Evolutionary conservation across 1,284 basidiomycete genomes (phyloP).

Genomic region (Mycena sp.): DNA sequence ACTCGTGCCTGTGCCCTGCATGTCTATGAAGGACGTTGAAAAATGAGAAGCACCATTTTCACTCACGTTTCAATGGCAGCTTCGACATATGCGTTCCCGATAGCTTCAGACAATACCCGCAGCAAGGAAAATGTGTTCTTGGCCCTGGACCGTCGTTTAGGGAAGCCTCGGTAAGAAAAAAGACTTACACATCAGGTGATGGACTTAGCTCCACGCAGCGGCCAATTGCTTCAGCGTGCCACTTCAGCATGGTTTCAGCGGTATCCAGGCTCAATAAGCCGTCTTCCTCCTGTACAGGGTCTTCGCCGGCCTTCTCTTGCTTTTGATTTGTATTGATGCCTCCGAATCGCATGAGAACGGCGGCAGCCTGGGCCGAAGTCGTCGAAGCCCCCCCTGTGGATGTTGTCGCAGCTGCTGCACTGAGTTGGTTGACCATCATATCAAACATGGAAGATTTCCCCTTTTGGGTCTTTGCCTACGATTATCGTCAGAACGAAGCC

Average conservation of each 20-base stretch:
- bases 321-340: slow-evolving; percentile 69
- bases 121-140: slow-evolving; percentile 91
- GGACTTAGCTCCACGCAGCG: slow-evolving; percentile 90
- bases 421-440: slow-evolving; percentile 91
- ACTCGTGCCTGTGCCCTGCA: slow-evolving; percentile 78
- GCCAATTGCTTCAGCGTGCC: slow-evolving; percentile 96
- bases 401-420: slow-evolving; percentile 77
- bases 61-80: slow-evolving; percentile 90
- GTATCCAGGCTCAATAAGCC: slow-evolving; percentile 79
- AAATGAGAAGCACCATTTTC: slow-evolving; percentile 18
- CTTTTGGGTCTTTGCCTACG: slow-evolving; percentile 79
- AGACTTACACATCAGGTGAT: slow-evolving; percentile 81
- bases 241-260: slow-evolving; percentile 91
- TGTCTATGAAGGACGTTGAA: slow-evolving; percentile 7
- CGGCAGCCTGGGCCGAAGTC: slow-evolving; percentile 82
- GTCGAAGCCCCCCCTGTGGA: slow-evolving; percentile 66
- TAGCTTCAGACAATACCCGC: slow-evolving; percentile 89
- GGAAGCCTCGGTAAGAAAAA: background rate
- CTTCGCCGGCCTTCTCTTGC: slow-evolving; percentile 78
- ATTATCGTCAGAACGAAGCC: background rate
- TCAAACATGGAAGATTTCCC: slow-evolving; percentile 91
- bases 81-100: slow-evolving; percentile 90
- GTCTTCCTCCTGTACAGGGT: slow-evolving; percentile 81
- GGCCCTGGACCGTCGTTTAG: slow-evolving; percentile 61
- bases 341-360: slow-evolving; percentile 84